phyloP scores from a whole-genome alignment of 1,284 basidiomycete genomes.

The Anthracocystis walkeri region DNA sequence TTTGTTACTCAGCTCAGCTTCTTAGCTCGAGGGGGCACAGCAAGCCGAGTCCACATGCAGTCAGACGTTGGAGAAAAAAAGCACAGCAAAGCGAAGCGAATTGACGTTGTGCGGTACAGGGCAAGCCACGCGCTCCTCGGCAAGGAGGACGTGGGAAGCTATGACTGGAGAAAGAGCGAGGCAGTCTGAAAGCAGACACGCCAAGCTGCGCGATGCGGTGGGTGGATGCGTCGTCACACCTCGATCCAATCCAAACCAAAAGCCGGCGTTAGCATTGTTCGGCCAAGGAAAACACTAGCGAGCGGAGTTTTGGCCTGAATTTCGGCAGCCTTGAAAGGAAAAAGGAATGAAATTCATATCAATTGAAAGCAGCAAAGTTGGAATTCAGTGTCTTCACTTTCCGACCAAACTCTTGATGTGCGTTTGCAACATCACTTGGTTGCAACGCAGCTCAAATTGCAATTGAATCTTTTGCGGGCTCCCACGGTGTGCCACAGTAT shows the following conservation, averaged over 20 bases:
- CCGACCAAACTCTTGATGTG: too few species aligned
- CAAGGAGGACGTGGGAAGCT: background rate
- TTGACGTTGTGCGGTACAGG: background rate
- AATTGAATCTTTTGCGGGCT: too few species aligned
- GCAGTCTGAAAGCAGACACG: too few species aligned
- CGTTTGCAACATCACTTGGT: too few species aligned
- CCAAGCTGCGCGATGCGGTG: too few species aligned
- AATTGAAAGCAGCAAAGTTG: background rate
- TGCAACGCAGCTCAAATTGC: too few species aligned
- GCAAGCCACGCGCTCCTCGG: slow-evolving; percentile 8
- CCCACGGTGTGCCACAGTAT: too few species aligned
- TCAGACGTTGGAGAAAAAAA: background rate
- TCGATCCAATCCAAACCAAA: background rate
- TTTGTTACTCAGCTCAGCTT: slow-evolving; percentile 1
- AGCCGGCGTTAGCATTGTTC: background rate
- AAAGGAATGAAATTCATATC: background rate
- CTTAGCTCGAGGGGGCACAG: background rate
- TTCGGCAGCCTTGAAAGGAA: background rate
- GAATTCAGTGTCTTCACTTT: background rate
- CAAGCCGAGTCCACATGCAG: background rate
- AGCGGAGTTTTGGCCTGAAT: slow-evolving; percentile 6
- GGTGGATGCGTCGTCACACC: background rate
- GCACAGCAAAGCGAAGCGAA: background rate
- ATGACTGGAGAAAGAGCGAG: background rate
- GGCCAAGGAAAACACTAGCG: background rate